These are phyloP conservation scores for Leccinellum rugosiceps DNA, from an alignment of 768 basidiomycete genomes.

Conservation along the genomic window DNA sequence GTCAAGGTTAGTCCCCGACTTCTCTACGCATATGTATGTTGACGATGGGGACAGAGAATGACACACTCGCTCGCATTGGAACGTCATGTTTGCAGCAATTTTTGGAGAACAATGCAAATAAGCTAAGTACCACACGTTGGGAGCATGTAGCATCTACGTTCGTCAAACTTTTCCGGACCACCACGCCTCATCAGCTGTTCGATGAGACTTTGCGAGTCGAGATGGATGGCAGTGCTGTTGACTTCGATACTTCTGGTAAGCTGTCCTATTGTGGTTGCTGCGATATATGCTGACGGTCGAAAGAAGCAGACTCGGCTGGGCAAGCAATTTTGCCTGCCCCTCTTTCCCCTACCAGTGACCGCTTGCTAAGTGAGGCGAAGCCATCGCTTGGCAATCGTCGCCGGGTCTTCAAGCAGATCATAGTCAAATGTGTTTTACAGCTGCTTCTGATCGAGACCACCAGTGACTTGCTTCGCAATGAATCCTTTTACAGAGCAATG, in stretches of 20 bases:
- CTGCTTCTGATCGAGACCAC: conserved; percentile 95
- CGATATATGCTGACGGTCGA: conserved; percentile 5
- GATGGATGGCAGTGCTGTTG: conserved; percentile 58
- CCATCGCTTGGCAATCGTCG: conserved; percentile 70
- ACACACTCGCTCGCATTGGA: conserved; percentile 94
- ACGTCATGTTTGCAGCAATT: conserved; percentile 97
- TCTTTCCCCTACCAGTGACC: conserved; percentile 70
- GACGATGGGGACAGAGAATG: conserved; percentile 68
- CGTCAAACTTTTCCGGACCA: conserved; percentile 94
- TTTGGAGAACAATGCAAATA: conserved; percentile 87
- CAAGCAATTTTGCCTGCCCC: conserved; percentile 83
- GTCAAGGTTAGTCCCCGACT: conserved; percentile 70
- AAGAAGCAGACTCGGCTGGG: conserved; percentile 49
- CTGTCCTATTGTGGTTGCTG: neutral
- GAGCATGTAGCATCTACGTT: conserved; percentile 90
- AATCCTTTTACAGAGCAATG: conserved; percentile 88
- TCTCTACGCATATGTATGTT: neutral
- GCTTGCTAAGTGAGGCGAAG: conserved; percentile 43
- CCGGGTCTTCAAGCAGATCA: conserved; percentile 95
- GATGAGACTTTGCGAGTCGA: conserved; percentile 89
- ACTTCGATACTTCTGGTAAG: conserved; percentile 48
- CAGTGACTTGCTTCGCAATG: conserved; percentile 89
- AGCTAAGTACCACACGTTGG: conserved; percentile 83
- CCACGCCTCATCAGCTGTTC: conserved; percentile 95
- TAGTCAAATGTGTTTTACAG: conserved; percentile 98